Evolutionary conservation across 306 rosid genomes (phyloP).

Genomic region (Quercus aquifolioides): DNA sequence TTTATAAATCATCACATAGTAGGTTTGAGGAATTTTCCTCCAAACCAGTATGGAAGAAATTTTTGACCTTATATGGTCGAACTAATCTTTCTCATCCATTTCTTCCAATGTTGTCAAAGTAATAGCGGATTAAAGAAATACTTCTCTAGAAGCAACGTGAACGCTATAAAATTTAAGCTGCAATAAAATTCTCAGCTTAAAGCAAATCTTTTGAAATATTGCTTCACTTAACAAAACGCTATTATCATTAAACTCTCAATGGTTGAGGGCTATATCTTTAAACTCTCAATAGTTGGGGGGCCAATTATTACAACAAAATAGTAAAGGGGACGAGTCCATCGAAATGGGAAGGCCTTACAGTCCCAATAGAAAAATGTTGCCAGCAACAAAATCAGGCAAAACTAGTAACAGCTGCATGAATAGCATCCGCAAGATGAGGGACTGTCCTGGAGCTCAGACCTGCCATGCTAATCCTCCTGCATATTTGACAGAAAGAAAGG

Average conservation of each 20-base stretch:
- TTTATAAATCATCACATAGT: too few relatives aligned
- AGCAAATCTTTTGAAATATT: not conserved
- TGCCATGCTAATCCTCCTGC: slow-evolving; percentile 99
- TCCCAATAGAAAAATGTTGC: not conserved
- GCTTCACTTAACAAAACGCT: not conserved
- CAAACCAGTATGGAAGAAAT: too few relatives aligned
- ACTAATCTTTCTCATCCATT: not conserved
- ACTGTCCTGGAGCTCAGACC: slow-evolving; percentile 92
- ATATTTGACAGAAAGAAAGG: slow-evolving; percentile 6
- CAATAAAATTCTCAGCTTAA: not conserved
- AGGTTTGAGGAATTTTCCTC: too few relatives aligned
- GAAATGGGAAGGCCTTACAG: not conserved
- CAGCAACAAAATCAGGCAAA: slow-evolving; percentile 18
- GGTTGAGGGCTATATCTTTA: not conserved
- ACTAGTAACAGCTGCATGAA: slow-evolving; percentile 78
- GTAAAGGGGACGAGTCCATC: not conserved
- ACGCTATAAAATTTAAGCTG: not conserved
- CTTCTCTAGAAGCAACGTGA: not conserved
- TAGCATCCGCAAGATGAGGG: slow-evolving; percentile 85
- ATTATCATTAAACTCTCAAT: not conserved
- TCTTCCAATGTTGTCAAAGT: not conserved
- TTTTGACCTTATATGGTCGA: too few relatives aligned
- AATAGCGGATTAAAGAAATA: not conserved
- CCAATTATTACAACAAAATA: slow-evolving; percentile 38
- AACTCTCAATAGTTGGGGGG: not conserved